phyloP scores from a whole-genome alignment of 768 basidiomycete genomes.

The Trametes maxima region DNA sequence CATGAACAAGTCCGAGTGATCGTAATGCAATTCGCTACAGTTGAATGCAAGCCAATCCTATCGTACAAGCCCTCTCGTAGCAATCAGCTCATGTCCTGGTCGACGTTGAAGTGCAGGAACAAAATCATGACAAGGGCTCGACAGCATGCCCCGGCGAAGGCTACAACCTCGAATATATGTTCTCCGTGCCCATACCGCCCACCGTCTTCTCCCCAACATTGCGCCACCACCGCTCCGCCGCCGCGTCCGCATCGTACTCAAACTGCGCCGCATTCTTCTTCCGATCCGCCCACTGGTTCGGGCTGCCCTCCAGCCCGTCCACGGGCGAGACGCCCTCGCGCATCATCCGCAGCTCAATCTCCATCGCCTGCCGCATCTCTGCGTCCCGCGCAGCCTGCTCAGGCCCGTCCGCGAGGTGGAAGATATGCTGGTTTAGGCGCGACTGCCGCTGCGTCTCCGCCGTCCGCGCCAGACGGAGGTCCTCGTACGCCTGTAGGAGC shows the following conservation, averaged over 20 bases:
- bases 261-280: constrained; percentile 50
- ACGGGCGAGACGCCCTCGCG: constrained; percentile 20
- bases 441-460: constrained; percentile 51
- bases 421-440: constrained; percentile 52
- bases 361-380: constrained; percentile 53
- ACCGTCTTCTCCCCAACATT: too few species aligned
- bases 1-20: too few species aligned
- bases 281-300: constrained; percentile 63
- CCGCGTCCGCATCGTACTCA: constrained; percentile 55
- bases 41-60: too few species aligned
- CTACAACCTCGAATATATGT: constrained; percentile 2
- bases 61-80: too few species aligned
- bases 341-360: constrained; percentile 36
- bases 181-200: constrained; percentile 11
- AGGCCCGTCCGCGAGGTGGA: constrained; percentile 58
- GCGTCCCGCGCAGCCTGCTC: constrained; percentile 53
- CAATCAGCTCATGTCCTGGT: too few species aligned
- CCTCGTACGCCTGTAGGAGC: constrained; percentile 54
- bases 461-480: constrained; percentile 52
- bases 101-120: too few species aligned
- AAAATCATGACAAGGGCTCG: too few species aligned
- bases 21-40: too few species aligned
- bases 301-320: constrained; percentile 38
- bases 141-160: neutral
- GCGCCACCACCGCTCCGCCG: constrained; percentile 53